Evolutionary conservation across 1,284 basidiomycete species (phyloP).

Genomic region (Leucoagaricus sp.): DNA sequence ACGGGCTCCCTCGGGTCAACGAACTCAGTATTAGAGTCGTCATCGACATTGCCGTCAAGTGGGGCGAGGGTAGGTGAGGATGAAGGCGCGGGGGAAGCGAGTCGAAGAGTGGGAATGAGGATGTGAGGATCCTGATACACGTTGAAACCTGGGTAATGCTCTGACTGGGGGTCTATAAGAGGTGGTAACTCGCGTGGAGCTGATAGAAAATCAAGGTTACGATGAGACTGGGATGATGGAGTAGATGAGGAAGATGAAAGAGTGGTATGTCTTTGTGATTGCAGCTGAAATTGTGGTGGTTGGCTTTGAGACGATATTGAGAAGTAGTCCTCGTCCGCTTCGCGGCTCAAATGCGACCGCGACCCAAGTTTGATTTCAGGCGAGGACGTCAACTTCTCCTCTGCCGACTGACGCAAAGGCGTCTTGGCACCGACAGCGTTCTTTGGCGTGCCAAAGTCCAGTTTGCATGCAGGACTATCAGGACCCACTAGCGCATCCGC

Average conservation of each 20-base stretch:
- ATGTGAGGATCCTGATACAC: conserved; percentile 57
- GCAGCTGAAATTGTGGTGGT: conserved; percentile 4
- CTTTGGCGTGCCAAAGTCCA: conserved; percentile 50
- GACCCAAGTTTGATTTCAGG: conserved; percentile 22
- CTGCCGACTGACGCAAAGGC: conserved; percentile 14
- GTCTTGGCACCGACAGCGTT: conserved; percentile 16
- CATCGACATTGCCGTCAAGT: conserved; percentile 5
- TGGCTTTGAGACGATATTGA: conserved; percentile 6
- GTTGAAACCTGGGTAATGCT: conserved; percentile 74
- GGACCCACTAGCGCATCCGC: conserved; percentile 36
- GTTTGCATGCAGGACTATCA: conserved; percentile 48
- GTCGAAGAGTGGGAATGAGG: conserved; percentile 14
- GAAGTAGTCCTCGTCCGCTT: not conserved
- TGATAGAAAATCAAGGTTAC: conserved; percentile 21
- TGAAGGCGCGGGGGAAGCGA: not conserved
- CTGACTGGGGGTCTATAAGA: conserved; percentile 53
- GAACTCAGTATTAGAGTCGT: conserved; percentile 28
- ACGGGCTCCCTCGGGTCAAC: conserved; percentile 7
- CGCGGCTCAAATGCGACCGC: not conserved
- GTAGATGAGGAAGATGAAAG: conserved; percentile 16
- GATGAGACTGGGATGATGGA: conserved; percentile 20
- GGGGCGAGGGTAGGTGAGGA: not conserved
- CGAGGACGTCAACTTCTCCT: conserved; percentile 22
- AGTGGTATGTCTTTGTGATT: conserved; percentile 12
- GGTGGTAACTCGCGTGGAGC: conserved; percentile 47